Conservation (phyloP, 2,329 filamentous ascomycete genomes). For the Cercospora citrullina region DNA sequence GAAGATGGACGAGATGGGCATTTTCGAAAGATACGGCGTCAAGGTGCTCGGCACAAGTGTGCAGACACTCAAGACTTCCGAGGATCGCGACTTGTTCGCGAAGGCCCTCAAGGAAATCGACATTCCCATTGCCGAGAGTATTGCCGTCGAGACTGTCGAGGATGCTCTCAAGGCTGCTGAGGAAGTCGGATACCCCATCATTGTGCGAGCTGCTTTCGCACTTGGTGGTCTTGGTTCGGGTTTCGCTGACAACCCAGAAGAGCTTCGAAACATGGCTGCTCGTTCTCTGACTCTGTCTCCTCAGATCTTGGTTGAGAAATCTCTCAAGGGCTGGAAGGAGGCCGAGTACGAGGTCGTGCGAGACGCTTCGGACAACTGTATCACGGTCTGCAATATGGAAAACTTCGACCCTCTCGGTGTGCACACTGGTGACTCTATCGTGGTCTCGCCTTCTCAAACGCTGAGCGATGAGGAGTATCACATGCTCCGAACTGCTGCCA, state of each 20-base stretch:
- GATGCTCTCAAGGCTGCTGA: constrained; percentile 87
- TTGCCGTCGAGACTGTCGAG: constrained; percentile 86
- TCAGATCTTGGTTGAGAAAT: constrained; percentile 97
- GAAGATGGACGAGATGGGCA: constrained; percentile 92
- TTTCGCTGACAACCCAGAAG: constrained; percentile 90
- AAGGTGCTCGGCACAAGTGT: constrained; percentile 95
- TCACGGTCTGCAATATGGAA: constrained; percentile 98
- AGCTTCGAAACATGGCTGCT: constrained; percentile 89
- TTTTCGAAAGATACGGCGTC: constrained; percentile 93
- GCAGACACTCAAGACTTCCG: constrained; percentile 87
- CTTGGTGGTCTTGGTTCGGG: constrained; percentile 94
- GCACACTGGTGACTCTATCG: constrained; percentile 97
- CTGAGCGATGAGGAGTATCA: constrained; percentile 98
- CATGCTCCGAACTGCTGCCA: constrained; percentile 95
- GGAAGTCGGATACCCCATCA: constrained; percentile 91
- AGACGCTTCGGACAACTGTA: constrained; percentile 97
- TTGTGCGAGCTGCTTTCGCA: constrained; percentile 94
- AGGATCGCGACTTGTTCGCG: constrained; percentile 94
- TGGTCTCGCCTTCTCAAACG: constrained; percentile 95
- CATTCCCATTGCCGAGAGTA: constrained; percentile 95
- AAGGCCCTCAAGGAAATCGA: constrained; percentile 96
- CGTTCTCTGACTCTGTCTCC: constrained; percentile 90
- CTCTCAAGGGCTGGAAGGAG: constrained; percentile 99
- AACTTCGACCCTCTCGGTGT: constrained; percentile 98
- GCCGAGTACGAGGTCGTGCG: constrained; percentile 98